Evolutionary conservation across 805 yeast species (phyloP).

Genomic region (Ogataea henricii): DNA sequence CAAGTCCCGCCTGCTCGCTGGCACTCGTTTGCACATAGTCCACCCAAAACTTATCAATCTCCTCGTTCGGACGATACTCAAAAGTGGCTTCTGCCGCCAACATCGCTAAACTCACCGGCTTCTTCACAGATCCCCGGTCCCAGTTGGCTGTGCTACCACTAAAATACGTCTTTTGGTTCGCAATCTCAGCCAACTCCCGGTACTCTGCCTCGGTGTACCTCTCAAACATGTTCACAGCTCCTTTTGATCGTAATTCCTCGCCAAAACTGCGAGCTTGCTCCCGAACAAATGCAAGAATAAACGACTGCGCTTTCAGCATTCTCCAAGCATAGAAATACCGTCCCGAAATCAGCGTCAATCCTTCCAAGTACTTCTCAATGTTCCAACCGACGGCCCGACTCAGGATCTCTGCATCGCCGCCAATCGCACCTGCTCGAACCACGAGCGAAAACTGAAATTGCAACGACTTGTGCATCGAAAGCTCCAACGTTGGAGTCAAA

Average conservation of each 20-base stretch:
- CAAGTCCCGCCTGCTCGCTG: neutral
- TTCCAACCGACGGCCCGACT: conserved; percentile 33
- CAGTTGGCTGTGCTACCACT: neutral
- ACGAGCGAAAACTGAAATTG: conserved; percentile 31
- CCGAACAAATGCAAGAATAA: conserved; percentile 40
- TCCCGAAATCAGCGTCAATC: conserved; percentile 48
- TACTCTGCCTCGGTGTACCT: conserved; percentile 22
- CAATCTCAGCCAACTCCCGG: conserved; percentile 7
- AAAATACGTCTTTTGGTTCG: neutral
- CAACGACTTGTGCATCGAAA: conserved; percentile 41
- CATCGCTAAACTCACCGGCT: neutral
- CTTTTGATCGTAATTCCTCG: neutral
- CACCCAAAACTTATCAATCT: conserved; percentile 31
- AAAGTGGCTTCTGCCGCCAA: neutral
- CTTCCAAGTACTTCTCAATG: conserved; percentile 43
- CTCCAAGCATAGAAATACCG: conserved; percentile 71
- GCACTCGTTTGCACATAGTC: conserved; percentile 14
- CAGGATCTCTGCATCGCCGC: neutral
- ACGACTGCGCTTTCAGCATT: conserved; percentile 57
- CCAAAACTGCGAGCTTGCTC: conserved; percentile 6
- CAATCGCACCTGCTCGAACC: conserved; percentile 31
- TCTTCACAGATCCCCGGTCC: neutral
- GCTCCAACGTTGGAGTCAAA: conserved; percentile 40
- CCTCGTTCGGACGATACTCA: conserved; percentile 15
- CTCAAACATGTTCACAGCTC: conserved; percentile 19